Conservation (phyloP, 371 early-diverging fungal genomes). For the Mucor indicus region DNA sequence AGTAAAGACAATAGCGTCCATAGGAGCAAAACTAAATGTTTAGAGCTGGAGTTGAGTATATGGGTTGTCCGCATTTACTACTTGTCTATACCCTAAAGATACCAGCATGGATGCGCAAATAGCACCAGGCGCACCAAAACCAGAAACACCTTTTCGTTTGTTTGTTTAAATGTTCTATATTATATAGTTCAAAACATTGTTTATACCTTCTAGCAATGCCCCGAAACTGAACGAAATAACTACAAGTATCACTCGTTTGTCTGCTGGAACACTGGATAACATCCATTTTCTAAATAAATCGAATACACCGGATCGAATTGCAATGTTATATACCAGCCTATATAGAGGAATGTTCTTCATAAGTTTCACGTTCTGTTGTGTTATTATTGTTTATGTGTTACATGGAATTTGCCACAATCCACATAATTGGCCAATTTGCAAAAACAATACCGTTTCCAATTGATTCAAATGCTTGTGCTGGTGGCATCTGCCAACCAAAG, state of each 20-base stretch:
- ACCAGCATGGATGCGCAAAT: constrained; percentile 47
- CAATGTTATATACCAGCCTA: constrained; percentile 39
- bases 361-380: no score
- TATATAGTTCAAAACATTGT: neutral
- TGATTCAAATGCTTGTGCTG: constrained; percentile 32
- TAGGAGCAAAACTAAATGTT: constrained; percentile 27
- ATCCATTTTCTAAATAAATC: constrained; percentile 45
- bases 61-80: no score
- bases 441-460: constrained; percentile 41
- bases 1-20: constrained; percentile 22
- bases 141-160: constrained; percentile 43
- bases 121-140: constrained; percentile 49
- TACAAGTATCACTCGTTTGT: constrained; percentile 32
- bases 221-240: constrained; percentile 41
- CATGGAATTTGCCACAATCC: constrained; percentile 47
- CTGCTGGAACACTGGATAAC: constrained; percentile 36
- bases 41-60: no score
- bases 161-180: neutral
- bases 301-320: constrained; percentile 39
- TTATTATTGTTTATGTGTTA: neutral
- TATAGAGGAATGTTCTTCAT: no score
- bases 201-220: constrained; percentile 37
- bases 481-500: constrained; percentile 51
- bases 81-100: constrained; percentile 30
- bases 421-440: constrained; percentile 52